A percentile compares a stretch with the other conserved stretches of the same genome.
phyloP scores from a whole-genome alignment of 2,329 filamentous ascomycete species.

The Talaromyces marneffei region DNA sequence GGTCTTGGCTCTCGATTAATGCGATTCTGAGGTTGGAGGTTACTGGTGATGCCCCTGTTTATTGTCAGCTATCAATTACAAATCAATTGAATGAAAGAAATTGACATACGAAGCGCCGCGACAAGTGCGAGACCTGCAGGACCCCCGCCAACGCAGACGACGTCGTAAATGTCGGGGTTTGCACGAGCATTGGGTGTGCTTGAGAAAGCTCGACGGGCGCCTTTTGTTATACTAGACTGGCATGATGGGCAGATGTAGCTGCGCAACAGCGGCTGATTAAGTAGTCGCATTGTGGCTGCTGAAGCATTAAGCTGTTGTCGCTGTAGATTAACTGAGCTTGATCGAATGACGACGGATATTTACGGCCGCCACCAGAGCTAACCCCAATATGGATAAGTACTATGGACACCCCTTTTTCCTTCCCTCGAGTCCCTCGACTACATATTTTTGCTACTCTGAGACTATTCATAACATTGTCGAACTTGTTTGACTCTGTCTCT shows the following conservation, averaged over 20 bases:
- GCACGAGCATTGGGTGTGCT: conserved; percentile 30
- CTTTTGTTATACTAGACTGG: conserved; percentile 21
- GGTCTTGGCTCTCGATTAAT: conserved; percentile 82
- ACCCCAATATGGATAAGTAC: background rate
- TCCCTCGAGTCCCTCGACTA: too few species aligned
- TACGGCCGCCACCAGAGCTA: background rate
- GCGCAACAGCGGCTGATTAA: conserved; percentile 28
- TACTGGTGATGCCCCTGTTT: conserved; percentile 65
- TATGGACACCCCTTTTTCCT: background rate
- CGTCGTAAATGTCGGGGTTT: conserved; percentile 75
- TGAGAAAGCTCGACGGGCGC: conserved; percentile 27
- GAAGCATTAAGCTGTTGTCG: background rate
- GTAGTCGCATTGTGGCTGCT: conserved; percentile 27
- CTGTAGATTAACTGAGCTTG: background rate
- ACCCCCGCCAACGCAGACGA: conserved; percentile 84
- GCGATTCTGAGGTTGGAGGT: conserved; percentile 77
- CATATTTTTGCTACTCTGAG: background rate
- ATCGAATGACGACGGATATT: background rate
- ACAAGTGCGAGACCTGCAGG: conserved; percentile 81
- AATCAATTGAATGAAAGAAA: background rate
- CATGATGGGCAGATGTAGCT: conserved; percentile 40
- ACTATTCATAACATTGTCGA: background rate
- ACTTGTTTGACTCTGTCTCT: background rate
- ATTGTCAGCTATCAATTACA: background rate
- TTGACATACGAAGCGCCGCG: conserved; percentile 62